These are phyloP conservation scores for Trifolium pratense DNA, from an alignment of 306 rosid species.

Conservation along the genomic window DNA sequence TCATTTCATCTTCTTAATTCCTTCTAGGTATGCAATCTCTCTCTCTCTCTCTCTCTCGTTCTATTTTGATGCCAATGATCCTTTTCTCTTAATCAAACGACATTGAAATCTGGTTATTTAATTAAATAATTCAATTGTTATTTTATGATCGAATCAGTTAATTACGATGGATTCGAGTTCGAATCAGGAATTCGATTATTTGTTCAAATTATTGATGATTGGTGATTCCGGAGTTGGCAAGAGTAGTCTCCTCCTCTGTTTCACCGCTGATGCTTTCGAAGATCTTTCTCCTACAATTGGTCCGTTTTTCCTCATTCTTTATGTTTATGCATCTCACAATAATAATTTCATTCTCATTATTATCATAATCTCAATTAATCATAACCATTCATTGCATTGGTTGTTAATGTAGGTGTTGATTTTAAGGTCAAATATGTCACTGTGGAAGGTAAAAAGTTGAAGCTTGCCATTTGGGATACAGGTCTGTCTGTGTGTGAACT, in stretches of 20 bases:
- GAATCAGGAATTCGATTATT: slow-evolving; percentile 77
- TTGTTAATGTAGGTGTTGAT: slow-evolving; percentile 70
- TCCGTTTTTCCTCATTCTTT: slow-evolving; percentile 21
- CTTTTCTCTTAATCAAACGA: slow-evolving; percentile 9
- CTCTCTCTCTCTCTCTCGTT: background rate
- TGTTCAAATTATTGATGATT: slow-evolving; percentile 90
- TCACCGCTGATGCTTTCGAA: slow-evolving; percentile 77
- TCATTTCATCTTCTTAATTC: slow-evolving; percentile 28
- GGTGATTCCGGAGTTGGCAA: slow-evolving; percentile 97
- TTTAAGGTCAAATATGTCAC: slow-evolving; percentile 74
- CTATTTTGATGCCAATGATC: background rate
- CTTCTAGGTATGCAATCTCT: slow-evolving; percentile 29
- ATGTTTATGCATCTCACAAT: background rate
- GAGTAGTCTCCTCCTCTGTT: slow-evolving; percentile 91
- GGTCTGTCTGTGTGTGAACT: slow-evolving; percentile 43
- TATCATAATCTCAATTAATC: background rate
- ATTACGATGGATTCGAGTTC: slow-evolving; percentile 66
- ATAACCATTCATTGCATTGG: slow-evolving; percentile 13
- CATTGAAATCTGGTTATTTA: slow-evolving; percentile 16
- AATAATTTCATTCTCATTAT: background rate
- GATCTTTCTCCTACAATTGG: slow-evolving; percentile 95
- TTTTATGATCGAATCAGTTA: slow-evolving; percentile 37
- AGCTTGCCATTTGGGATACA: slow-evolving; percentile 92
- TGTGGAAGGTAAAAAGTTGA: slow-evolving; percentile 68
- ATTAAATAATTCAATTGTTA: slow-evolving; percentile 4